phyloP scores from a whole-genome alignment of 768 basidiomycete genomes.

The Trametes sanguinea region DNA sequence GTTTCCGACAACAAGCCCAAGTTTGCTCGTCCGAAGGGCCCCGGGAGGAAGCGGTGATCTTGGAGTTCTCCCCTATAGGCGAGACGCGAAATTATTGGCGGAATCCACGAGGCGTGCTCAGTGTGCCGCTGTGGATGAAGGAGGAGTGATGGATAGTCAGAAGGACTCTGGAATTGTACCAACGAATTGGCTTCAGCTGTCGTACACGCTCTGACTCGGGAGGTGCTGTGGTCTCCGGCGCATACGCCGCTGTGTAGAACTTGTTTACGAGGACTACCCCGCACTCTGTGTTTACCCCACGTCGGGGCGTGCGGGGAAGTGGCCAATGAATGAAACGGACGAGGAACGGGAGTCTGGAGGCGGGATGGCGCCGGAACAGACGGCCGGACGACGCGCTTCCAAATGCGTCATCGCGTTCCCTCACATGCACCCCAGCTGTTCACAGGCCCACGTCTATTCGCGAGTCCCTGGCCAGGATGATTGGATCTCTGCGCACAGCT shows the following conservation, averaged over 20 bases:
- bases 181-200: too few species aligned
- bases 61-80: too few species aligned
- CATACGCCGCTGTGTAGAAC: too few species aligned
- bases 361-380: constrained; percentile 2
- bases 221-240: too few species aligned
- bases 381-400: background rate
- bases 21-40: constrained; percentile 74
- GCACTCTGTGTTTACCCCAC: constrained; percentile 9
- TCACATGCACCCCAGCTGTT: constrained; percentile 10
- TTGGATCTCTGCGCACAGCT: too few species aligned
- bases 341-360: too few species aligned
- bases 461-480: background rate
- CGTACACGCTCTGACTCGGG: too few species aligned
- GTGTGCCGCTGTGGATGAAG: too few species aligned
- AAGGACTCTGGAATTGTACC: too few species aligned
- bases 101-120: too few species aligned
- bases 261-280: background rate
- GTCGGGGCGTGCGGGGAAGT: background rate
- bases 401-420: constrained; percentile 19
- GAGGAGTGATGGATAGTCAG: too few species aligned
- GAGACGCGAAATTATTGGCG: too few species aligned
- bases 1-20: constrained; percentile 41
- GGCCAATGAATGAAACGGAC: background rate
- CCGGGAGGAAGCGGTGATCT: constrained; percentile 50
- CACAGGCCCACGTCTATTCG: background rate